These are phyloP conservation scores for Ophiostoma novo-ulmi DNA, from an alignment of 2,329 filamentous ascomycete species.

Conservation along the genomic window DNA sequence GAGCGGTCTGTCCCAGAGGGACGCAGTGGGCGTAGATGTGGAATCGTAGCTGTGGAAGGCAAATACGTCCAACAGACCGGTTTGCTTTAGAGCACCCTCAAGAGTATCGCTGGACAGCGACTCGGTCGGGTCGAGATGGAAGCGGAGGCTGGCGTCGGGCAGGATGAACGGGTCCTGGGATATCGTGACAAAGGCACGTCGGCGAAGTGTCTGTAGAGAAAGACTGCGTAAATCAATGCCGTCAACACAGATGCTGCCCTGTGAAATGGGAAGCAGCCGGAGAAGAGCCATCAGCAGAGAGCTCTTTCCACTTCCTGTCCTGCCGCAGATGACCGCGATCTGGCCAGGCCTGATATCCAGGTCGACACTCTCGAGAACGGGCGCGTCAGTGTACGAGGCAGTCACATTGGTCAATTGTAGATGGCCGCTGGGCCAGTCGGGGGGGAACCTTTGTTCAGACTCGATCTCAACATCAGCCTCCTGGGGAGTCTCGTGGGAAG, in stretches of 20 bases:
- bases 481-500: slow-evolving; percentile 29
- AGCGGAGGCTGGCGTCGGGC: too few relatives aligned
- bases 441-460: neutral
- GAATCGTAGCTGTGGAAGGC: slow-evolving; percentile 4
- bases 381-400: too few relatives aligned
- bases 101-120: neutral
- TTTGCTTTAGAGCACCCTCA: too few relatives aligned
- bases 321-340: neutral
- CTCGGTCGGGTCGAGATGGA: too few relatives aligned
- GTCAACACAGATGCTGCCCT: neutral
- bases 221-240: too few relatives aligned
- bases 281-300: neutral
- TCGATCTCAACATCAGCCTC: slow-evolving; percentile 20
- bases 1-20: slow-evolving; percentile 19
- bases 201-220: neutral
- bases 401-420: too few relatives aligned
- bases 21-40: too few relatives aligned
- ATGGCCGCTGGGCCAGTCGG: slow-evolving; percentile 30
- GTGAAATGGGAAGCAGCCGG: neutral
- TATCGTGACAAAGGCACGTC: too few relatives aligned
- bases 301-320: neutral
- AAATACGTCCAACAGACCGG: neutral
- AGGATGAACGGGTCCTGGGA: too few relatives aligned
- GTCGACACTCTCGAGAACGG: too few relatives aligned
- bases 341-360: neutral